Evolutionary conservation across 2,329 filamentous ascomycete genomes (phyloP), one percentile per base, ranked within the genome.

Genomic region (Colletotrichum agaves): DNA sequence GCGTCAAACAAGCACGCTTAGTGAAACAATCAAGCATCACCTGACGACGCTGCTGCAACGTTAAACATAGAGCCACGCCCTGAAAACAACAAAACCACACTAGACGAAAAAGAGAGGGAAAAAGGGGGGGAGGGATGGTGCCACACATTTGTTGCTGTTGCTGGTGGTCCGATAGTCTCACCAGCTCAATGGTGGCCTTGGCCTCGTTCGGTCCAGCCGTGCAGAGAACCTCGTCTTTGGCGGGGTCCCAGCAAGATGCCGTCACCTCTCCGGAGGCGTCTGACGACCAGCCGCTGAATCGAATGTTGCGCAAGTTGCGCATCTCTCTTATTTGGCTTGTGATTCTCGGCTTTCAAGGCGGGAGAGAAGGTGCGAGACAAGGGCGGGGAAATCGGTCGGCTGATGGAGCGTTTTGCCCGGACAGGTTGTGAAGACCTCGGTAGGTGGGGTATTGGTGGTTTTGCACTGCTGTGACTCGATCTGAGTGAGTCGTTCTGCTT

Each of bases 251-350:
- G 75, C 90, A 88, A 33, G 93, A 91, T 60, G 93, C 91, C 74
- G 87, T 84, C 35, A 37, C 35, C 35, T 37, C 35, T 70, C 85
- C 79, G 58, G 58, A 27, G 47, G 35, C 33, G 59, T 58, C 61
- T 31, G 60, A 50, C n/a, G 31, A 33, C 46, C 90, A 90, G 76
- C 88, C 84, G 73, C 87, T 86, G 77, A 92, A 90, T 76, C 87
- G 88, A 74, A 94, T 89, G 78, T 90, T 94, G 80, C 89, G 91
- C 73, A 98, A 86, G 79, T 98, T 98, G 77, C 93, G 91, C 95
- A 98, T 98, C 17, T 56, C 62, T 19, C 31, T 11, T 39, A 23
- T 55, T 21, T 65, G 43, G 44, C 53, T 43, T 39, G 12, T 47
- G 52, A 64, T 17, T 52, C 49, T 59, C 33, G 47, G 23, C 47